phyloP scores from a whole-genome alignment of 768 basidiomycete genomes.

The Lyophyllum shimeji region DNA sequence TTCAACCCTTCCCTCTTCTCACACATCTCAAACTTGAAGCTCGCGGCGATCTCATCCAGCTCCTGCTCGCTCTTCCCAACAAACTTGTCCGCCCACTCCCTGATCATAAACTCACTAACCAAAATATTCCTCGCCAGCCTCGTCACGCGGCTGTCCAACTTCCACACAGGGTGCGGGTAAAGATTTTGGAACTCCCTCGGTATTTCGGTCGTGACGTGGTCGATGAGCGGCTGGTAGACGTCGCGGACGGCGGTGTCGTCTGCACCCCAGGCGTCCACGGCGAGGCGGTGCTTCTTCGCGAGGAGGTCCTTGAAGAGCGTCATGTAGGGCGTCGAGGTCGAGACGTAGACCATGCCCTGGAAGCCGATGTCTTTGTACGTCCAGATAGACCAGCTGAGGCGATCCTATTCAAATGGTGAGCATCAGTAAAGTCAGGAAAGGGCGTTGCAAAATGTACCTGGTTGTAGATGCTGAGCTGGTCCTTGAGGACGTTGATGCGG shows the following conservation, averaged over 20 bases:
- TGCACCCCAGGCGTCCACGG: slow-evolving; percentile 78
- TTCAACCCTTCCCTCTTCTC: slow-evolving; percentile 67
- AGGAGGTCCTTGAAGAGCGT: slow-evolving; percentile 67
- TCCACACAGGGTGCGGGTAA: slow-evolving; percentile 69
- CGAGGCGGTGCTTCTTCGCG: slow-evolving; percentile 75
- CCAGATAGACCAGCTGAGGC: slow-evolving; percentile 83
- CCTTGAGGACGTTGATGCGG: slow-evolving; percentile 66
- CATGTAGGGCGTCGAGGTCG: slow-evolving; percentile 71
- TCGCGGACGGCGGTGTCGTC: slow-evolving; percentile 55
- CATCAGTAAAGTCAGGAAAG: not conserved
- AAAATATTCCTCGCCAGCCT: slow-evolving; percentile 67
- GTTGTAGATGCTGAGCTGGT: slow-evolving; percentile 74
- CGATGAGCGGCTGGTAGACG: slow-evolving; percentile 64
- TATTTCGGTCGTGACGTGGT: slow-evolving; percentile 60
- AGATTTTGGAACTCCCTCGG: slow-evolving; percentile 49
- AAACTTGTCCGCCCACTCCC: slow-evolving; percentile 75
- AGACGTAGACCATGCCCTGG: slow-evolving; percentile 81
- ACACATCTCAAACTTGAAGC: slow-evolving; percentile 73
- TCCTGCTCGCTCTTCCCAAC: slow-evolving; percentile 55
- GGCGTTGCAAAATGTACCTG: slow-evolving; percentile 33
- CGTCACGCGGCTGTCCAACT: slow-evolving; percentile 49
- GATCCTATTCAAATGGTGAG: slow-evolving; percentile 39
- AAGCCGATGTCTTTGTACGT: slow-evolving; percentile 86
- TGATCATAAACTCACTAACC: slow-evolving; percentile 67
- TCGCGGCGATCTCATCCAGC: slow-evolving; percentile 72